Conservation (phyloP, 176 grass and related monocot species). For the Oryza officinalis region DNA sequence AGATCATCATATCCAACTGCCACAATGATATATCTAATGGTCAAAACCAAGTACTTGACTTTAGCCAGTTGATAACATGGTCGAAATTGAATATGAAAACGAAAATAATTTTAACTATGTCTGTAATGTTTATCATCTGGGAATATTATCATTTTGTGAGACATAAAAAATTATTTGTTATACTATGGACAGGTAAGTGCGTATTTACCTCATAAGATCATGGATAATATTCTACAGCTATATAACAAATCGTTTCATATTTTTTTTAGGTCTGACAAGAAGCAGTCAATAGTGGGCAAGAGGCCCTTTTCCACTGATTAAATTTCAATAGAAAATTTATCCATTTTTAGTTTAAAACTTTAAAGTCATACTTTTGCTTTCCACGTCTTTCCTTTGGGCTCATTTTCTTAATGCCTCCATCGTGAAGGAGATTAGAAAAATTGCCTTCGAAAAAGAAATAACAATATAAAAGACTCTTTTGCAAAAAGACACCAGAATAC, state of each 20-base stretch:
- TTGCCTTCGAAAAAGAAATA: slow-evolving; percentile 41
- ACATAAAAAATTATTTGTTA: background rate
- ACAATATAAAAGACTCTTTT: slow-evolving; percentile 47
- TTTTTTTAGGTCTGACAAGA: slow-evolving; percentile 22
- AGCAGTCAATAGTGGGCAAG: slow-evolving; percentile 55
- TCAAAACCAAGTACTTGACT: slow-evolving; percentile 29
- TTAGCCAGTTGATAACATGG: slow-evolving; percentile 15
- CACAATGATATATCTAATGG: slow-evolving; percentile 15
- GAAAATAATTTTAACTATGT: background rate
- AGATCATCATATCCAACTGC: slow-evolving; percentile 42
- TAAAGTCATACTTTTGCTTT: slow-evolving; percentile 62
- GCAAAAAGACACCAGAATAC: background rate
- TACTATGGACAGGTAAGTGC: background rate
- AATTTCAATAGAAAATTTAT: slow-evolving; percentile 32
- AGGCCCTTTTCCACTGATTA: slow-evolving; percentile 41
- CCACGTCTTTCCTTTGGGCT: slow-evolving; percentile 47
- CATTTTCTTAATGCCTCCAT: slow-evolving; percentile 48
- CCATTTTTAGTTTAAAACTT: slow-evolving; percentile 24
- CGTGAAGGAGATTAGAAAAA: slow-evolving; percentile 47
- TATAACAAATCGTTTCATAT: background rate
- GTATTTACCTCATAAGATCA: background rate
- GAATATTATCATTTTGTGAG: background rate
- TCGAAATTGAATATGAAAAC: slow-evolving; percentile 26
- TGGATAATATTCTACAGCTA: background rate
- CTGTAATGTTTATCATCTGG: background rate